Percentiles rank a stretch among this genome's conserved stretches.
phyloP scores from a whole-genome alignment of 371 early-diverging fungal species.

The Saksenaea vasiformis region DNA sequence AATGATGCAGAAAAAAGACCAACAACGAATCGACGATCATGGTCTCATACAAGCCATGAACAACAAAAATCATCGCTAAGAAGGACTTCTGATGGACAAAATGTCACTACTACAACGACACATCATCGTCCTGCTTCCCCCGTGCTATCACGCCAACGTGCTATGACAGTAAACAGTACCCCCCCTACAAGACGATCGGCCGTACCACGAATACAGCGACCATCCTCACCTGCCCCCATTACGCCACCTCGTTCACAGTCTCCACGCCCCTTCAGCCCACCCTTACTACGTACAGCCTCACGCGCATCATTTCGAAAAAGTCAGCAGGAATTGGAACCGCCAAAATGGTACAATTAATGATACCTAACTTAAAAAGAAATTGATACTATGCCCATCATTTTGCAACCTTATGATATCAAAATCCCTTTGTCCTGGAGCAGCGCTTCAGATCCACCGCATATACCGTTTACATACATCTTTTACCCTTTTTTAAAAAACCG shows the following conservation, averaged over 20 bases:
- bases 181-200: neutral
- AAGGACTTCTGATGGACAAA: neutral
- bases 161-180: neutral
- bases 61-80: neutral
- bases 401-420: slow-evolving; percentile 1
- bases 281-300: neutral
- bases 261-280: neutral
- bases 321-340: slow-evolving; percentile 1
- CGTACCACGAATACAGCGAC: neutral
- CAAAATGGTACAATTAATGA: neutral
- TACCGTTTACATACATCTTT: neutral
- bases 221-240: neutral
- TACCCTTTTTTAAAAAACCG: neutral
- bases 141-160: neutral
- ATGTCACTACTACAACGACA: neutral
- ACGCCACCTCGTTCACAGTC: neutral
- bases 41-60: slow-evolving; percentile 6
- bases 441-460: neutral
- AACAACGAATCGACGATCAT: neutral
- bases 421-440: neutral
- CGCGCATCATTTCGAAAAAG: slow-evolving; percentile 2
- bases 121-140: neutral
- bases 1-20: slow-evolving; percentile 1
- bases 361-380: neutral
- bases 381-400: neutral